Evolutionary conservation across 192 early-diverging fungal species (phyloP).

Genomic region (Geranomyces michiganensis): DNA sequence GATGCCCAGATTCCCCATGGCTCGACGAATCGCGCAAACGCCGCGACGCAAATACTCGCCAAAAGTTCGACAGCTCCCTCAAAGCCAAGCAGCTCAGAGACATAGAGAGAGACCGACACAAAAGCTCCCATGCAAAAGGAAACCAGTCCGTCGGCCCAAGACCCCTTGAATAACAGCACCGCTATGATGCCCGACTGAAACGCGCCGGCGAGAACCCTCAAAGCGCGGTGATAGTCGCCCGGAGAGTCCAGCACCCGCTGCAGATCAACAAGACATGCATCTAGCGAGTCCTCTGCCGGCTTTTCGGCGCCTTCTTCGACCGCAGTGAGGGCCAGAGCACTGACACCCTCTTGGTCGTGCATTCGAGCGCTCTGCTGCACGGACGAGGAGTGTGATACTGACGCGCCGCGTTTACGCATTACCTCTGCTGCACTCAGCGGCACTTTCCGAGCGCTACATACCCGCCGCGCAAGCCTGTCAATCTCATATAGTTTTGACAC

Average conservation of each 20-base stretch:
- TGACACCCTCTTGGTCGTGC: not conserved
- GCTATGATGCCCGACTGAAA: conserved; percentile 12
- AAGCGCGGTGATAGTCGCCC: conserved; percentile 19
- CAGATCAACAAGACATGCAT: conserved; percentile 22
- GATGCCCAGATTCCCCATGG: conserved; percentile 8
- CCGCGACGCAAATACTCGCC: conserved; percentile 16
- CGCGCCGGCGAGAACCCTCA: conserved; percentile 25
- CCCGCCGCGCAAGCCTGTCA: conserved; percentile 27
- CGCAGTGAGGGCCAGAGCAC: not conserved
- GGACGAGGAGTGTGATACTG: not conserved
- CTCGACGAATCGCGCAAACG: conserved; percentile 17
- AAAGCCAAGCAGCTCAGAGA: conserved; percentile 22
- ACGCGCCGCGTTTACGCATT: conserved; percentile 4
- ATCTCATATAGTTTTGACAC: conserved; percentile 30
- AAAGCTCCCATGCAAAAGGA: conserved; percentile 20
- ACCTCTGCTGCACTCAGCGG: not conserved
- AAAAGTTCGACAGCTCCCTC: conserved; percentile 22
- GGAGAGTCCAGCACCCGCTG: conserved; percentile 15
- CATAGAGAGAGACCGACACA: not conserved
- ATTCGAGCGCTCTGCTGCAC: conserved; percentile 5
- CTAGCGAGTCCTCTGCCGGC: conserved; percentile 8
- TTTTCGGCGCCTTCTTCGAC: not conserved
- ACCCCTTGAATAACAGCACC: conserved; percentile 33
- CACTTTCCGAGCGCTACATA: conserved; percentile 5
- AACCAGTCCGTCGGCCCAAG: conserved; percentile 28